Conservation (phyloP, 192 early-diverging fungal genomes). For the Funneliformis mosseae region DNA sequence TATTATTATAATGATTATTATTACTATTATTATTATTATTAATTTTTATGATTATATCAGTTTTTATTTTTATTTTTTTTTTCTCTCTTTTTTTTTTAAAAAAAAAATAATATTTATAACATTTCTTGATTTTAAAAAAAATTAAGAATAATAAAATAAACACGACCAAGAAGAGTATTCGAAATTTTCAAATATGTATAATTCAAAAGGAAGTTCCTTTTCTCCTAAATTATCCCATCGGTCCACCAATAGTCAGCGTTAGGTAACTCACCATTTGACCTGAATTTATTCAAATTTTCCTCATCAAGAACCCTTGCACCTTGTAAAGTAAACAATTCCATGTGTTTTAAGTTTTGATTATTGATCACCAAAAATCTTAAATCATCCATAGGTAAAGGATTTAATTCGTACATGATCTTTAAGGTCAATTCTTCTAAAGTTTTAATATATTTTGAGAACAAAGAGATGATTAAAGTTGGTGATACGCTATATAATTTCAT, state of each 20-base stretch:
- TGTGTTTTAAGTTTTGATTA: not conserved
- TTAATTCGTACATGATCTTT: not conserved
- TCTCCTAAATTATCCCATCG: not conserved
- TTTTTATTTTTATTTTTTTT: too few relatives aligned
- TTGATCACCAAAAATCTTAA: not conserved
- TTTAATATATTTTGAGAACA: not conserved
- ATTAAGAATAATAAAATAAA: too few relatives aligned
- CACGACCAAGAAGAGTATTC: too few relatives aligned
- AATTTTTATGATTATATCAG: too few relatives aligned
- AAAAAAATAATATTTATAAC: not conserved
- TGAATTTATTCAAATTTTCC: not conserved
- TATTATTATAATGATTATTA: not conserved
- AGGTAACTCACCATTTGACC: constrained; percentile 6
- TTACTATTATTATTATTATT: too few relatives aligned
- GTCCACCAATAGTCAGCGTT: not conserved
- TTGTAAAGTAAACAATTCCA: constrained; percentile 9
- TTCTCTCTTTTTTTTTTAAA: too few relatives aligned
- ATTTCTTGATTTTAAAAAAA: too few relatives aligned
- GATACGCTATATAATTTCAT: constrained; percentile 1
- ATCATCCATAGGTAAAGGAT: not conserved
- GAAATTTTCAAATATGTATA: too few relatives aligned
- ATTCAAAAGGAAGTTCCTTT: too few relatives aligned
- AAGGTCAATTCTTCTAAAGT: constrained; percentile 7
- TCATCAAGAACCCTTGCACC: not conserved
- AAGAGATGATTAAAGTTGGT: not conserved